Base-by-base conservation (phyloP, 2,329 filamentous ascomycete species). In the Cladosporium sp. region DNA sequence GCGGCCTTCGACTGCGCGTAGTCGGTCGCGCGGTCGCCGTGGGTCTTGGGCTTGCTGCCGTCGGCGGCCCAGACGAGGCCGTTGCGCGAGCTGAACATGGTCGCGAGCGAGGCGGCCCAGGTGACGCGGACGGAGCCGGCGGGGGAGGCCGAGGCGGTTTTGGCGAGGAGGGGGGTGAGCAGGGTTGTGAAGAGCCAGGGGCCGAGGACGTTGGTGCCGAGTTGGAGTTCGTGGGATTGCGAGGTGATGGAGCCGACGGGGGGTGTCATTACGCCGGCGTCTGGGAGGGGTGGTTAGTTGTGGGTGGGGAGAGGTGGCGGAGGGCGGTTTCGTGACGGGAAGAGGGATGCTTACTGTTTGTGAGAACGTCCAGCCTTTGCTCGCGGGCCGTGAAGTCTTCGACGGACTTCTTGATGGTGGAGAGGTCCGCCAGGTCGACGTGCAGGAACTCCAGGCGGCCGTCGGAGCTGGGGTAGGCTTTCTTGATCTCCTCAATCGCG, bases 401-500 rank as follows among this genome's bases (percentile, higher is more conserved):
- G 4, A 61, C 71, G 1, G 64, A 59, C 9, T 50, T 53, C 57
- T 59, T 72, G 64, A 67, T 64, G n/a, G 62, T 63, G 3, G 59
- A 46, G 28, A 71, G 60, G 52, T 71, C 68, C 18, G 59, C 58
- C 1, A 72, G 62, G 54, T 81, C 77, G 3, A 81, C 64, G n/a
- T 67, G 59, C 13, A 80, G 62, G 51, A 74, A 76, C 34, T 68
- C 68, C 9, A 79, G 57, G 0, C 59, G 62, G 34, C 76, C 75
- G 3, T 63, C 66, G 2, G 66, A 74, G 33, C 60, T 57, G 1
- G 74, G 70, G 32, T 60, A 44, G 3, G 63, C 56, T 22, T 64
- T 51, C 52, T 71, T 66, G 58, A 82, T 75, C 4, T 64, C 55
- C 4, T 66, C 61, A 43, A 83, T 77, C 37, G 77, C 77, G 0